These are phyloP conservation scores for Tulasnella sp. DNA, from an alignment of 768 basidiomycete species.

Conservation along the genomic window DNA sequence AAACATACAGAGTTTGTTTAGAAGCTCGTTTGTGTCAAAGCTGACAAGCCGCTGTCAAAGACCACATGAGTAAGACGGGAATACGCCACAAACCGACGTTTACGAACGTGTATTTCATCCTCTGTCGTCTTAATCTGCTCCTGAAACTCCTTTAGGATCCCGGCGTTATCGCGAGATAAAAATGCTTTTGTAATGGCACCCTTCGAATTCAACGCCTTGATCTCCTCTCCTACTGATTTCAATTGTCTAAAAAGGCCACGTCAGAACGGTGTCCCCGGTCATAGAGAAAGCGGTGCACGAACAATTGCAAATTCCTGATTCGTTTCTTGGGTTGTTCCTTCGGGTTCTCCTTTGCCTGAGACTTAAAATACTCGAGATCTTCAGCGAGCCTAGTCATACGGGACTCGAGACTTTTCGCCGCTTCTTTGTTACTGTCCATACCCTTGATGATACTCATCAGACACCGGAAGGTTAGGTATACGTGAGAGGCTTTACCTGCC, in stretches of 20 bases:
- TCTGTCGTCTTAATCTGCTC: neutral
- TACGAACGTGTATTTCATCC: neutral
- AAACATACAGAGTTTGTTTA: neutral
- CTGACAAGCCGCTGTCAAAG: neutral
- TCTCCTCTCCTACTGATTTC: neutral
- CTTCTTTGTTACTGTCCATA: neutral
- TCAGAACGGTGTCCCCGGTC: neutral
- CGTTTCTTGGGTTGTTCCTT: neutral
- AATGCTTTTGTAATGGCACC: neutral
- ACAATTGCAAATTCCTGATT: neutral
- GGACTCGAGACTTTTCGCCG: neutral
- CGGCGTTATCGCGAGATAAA: neutral
- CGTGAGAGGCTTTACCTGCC: neutral
- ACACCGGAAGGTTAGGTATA: neutral
- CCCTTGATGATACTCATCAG: neutral
- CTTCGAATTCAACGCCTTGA: neutral
- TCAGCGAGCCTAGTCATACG: neutral
- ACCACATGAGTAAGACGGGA: neutral
- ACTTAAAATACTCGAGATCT: neutral
- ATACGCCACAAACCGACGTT: neutral
- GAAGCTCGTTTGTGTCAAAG: neutral
- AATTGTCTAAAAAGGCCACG: neutral
- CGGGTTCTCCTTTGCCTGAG: neutral
- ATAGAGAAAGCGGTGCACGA: neutral
- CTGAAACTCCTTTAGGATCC: neutral